These are phyloP conservation scores for Syzygium aqueum DNA, from an alignment of 345 rosid genomes.

Conservation along the genomic window DNA sequence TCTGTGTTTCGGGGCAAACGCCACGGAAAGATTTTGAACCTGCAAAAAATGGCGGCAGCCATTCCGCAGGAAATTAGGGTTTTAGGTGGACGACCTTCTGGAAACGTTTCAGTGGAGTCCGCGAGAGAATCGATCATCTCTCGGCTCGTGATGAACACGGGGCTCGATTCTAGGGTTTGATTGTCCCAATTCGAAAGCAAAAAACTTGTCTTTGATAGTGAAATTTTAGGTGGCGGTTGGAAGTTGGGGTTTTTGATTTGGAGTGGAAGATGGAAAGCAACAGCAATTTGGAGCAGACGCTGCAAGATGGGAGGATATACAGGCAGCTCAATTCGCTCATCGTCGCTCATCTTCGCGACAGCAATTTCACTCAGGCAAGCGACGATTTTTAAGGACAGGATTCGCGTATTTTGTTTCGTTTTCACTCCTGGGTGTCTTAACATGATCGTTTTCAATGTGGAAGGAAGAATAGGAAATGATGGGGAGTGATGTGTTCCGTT, in stretches of 20 bases:
- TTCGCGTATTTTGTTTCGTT: background rate
- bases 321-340: constrained; percentile 68
- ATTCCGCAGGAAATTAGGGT: background rate
- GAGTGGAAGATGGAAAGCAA: constrained; percentile 15
- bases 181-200: background rate
- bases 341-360: constrained; percentile 82
- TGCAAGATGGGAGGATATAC: constrained; percentile 60
- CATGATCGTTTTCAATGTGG: background rate
- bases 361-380: constrained; percentile 56
- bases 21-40: background rate
- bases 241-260: background rate
- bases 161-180: background rate
- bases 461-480: background rate
- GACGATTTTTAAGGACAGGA: background rate
- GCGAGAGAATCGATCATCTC: background rate
- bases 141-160: background rate
- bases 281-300: constrained; percentile 42
- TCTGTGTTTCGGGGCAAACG: background rate
- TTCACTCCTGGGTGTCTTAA: background rate
- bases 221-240: background rate
- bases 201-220: background rate
- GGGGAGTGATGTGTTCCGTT: background rate
- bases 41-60: background rate
- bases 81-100: background rate
- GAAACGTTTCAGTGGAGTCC: background rate